Evolutionary conservation across 306 rosid genomes (phyloP).

Genomic region (Vicia sativa): DNA sequence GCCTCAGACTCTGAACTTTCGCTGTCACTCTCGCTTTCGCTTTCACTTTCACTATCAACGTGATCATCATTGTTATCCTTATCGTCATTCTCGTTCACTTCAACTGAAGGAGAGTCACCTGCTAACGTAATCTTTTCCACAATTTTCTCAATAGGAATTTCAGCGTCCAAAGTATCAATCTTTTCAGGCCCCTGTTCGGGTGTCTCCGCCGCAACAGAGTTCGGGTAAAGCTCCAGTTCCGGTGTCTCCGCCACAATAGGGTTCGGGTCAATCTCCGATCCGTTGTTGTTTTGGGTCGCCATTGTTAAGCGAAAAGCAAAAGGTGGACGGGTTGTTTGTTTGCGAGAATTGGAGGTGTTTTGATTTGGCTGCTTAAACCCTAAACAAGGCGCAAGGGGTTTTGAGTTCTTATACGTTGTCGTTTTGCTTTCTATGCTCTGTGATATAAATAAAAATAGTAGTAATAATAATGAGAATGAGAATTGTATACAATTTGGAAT

Average conservation of each 20-base stretch:
- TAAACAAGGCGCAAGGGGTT: conserved; percentile 36
- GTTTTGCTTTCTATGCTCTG: neutral
- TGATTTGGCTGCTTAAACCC: conserved; percentile 42
- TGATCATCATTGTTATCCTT: neutral
- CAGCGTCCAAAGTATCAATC: conserved; percentile 30
- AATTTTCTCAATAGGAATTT: conserved; percentile 46
- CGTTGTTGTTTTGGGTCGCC: conserved; percentile 33
- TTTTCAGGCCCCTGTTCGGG: conserved; percentile 21
- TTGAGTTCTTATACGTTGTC: conserved; percentile 3
- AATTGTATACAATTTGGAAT: too few species aligned
- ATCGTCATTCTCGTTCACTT: conserved; percentile 9
- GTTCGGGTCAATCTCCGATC: conserved; percentile 31
- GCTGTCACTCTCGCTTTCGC: conserved; percentile 36
- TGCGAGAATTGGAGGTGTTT: neutral
- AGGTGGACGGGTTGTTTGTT: conserved; percentile 37
- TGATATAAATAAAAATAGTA: too few species aligned
- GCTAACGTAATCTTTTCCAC: conserved; percentile 58
- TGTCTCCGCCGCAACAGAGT: conserved; percentile 24
- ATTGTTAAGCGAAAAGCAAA: conserved; percentile 51
- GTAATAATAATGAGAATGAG: too few species aligned
- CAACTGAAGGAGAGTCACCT: conserved; percentile 24
- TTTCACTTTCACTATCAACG: conserved; percentile 34
- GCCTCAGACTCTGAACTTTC: conserved; percentile 53
- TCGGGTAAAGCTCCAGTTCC: conserved; percentile 33
- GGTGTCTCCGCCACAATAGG: conserved; percentile 26